Evolutionary conservation across 495 filamentous ascomycete genomes (phyloP).

Genomic region (Zalerion maritima): DNA sequence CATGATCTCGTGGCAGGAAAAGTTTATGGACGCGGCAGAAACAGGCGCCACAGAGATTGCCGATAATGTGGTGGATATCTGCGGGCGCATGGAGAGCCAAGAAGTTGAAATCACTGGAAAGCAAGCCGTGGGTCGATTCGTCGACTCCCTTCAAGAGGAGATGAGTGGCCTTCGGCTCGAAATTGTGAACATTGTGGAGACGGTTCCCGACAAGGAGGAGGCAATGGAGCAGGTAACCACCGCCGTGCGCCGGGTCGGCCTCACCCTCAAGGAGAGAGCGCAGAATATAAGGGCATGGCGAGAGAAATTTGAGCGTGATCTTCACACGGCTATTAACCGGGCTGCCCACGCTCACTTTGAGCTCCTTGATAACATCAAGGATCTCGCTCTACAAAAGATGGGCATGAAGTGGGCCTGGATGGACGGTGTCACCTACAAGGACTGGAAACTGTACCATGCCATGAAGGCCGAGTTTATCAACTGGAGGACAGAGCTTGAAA

Average conservation of each 20-base stretch:
- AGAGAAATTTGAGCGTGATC: slow-evolving; percentile 54
- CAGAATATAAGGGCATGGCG: slow-evolving; percentile 72
- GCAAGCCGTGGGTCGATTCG: too few species aligned
- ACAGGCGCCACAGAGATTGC: slow-evolving; percentile 72
- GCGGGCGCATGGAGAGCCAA: slow-evolving; percentile 38
- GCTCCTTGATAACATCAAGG: slow-evolving; percentile 70
- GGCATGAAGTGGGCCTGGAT: slow-evolving; percentile 97
- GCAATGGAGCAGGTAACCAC: slow-evolving; percentile 47
- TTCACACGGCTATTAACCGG: slow-evolving; percentile 49
- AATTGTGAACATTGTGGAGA: slow-evolving; percentile 47
- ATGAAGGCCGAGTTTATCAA: slow-evolving; percentile 71
- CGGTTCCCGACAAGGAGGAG: slow-evolving; percentile 36
- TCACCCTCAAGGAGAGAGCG: slow-evolving; percentile 64
- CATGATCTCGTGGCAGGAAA: slow-evolving; percentile 65
- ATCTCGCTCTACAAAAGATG: slow-evolving; percentile 84
- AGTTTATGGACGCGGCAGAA: slow-evolving; percentile 69
- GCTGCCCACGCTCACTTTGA: slow-evolving; percentile 70
- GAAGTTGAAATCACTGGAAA: slow-evolving; percentile 41
- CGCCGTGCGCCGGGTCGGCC: slow-evolving; percentile 57
- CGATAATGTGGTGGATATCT: slow-evolving; percentile 47
- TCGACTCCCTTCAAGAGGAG: slow-evolving; percentile 55
- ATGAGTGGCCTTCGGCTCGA: slow-evolving; percentile 49
- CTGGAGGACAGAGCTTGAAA: slow-evolving; percentile 69
- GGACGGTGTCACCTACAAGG: slow-evolving; percentile 87
- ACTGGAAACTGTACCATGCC: slow-evolving; percentile 84